Percentiles rank a stretch among this genome's conserved stretches.
Evolutionary conservation across 176 grass and related monocot species (phyloP).

Genomic region (Melocanna baccifera): DNA sequence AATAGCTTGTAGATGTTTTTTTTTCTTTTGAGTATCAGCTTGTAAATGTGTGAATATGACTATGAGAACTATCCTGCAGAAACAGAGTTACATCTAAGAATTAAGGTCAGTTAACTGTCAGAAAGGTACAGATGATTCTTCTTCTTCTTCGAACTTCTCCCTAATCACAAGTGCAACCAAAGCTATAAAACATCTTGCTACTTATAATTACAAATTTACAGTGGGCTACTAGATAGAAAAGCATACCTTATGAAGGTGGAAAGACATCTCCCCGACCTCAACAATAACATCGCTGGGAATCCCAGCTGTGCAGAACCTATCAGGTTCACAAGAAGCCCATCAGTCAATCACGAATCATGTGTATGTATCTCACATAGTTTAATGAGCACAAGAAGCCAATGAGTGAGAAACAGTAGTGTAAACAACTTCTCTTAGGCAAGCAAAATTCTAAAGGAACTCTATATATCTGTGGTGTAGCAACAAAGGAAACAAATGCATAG

Average conservation of each 20-base stretch:
- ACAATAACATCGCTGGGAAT: slow-evolving; percentile 69
- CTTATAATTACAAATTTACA: not conserved
- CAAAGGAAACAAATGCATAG: not conserved
- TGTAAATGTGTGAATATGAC: not conserved
- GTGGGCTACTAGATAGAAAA: not conserved
- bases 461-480: not conserved
- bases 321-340: slow-evolving; percentile 4
- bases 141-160: not conserved
- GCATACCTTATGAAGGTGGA: slow-evolving; percentile 79
- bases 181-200: not conserved
- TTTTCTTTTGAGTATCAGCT: not conserved
- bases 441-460: not conserved
- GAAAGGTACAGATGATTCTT: not conserved
- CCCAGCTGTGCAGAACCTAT: slow-evolving; percentile 68
- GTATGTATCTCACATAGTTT: not conserved
- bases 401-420: not conserved
- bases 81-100: not conserved
- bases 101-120: not conserved
- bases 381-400: not conserved
- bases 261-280: slow-evolving; percentile 67
- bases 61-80: not conserved
- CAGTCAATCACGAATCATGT: not conserved
- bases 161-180: not conserved
- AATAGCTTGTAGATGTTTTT: not conserved
- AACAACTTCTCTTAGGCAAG: not conserved